A percentile compares a stretch with the other conserved stretches of the same genome.
Conservation (phyloP, 2,329 filamentous ascomycete species). For the Fusarium denticulatum region DNA sequence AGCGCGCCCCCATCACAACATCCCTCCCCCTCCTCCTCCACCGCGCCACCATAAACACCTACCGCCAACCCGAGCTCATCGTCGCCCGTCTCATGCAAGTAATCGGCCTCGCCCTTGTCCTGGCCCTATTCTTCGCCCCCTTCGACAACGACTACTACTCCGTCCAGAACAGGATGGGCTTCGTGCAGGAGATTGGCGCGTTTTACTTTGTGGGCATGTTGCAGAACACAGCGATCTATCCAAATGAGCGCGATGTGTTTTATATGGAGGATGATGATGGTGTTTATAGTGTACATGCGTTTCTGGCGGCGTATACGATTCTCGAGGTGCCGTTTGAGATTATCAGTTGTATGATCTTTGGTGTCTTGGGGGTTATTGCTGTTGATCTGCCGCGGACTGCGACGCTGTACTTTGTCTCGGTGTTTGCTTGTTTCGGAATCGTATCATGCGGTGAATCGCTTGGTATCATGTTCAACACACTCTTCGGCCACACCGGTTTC, state of each 20-base stretch:
- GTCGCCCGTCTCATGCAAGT: constrained; percentile 75
- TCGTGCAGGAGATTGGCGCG: constrained; percentile 76
- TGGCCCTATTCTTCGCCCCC: constrained; percentile 77
- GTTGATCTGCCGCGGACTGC: constrained; percentile 71
- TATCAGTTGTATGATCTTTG: constrained; percentile 71
- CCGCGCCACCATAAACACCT: constrained; percentile 75
- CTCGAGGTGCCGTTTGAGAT: constrained; percentile 80
- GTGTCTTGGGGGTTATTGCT: constrained; percentile 70
- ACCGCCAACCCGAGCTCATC: constrained; percentile 71
- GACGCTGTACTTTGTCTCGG: constrained; percentile 72
- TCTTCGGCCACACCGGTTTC: constrained; percentile 79
- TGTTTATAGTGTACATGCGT: constrained; percentile 76
- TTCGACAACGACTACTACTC: constrained; percentile 74
- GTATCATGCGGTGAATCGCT: constrained; percentile 79
- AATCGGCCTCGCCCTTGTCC: constrained; percentile 68
- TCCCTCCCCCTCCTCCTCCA: constrained; percentile 75
- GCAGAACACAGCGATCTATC: constrained; percentile 80
- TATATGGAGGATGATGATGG: constrained; percentile 80
- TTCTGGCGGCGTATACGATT: constrained; percentile 75
- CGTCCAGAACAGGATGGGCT: constrained; percentile 78
- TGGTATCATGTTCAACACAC: constrained; percentile 82
- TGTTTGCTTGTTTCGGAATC: constrained; percentile 77
- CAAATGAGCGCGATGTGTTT: constrained; percentile 77
- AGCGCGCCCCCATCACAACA: constrained; percentile 67
- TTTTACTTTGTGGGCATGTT: constrained; percentile 83